These are phyloP conservation scores for Ceratocystis albifundus DNA, from an alignment of 2,329 filamentous ascomycete species.

Conservation along the genomic window DNA sequence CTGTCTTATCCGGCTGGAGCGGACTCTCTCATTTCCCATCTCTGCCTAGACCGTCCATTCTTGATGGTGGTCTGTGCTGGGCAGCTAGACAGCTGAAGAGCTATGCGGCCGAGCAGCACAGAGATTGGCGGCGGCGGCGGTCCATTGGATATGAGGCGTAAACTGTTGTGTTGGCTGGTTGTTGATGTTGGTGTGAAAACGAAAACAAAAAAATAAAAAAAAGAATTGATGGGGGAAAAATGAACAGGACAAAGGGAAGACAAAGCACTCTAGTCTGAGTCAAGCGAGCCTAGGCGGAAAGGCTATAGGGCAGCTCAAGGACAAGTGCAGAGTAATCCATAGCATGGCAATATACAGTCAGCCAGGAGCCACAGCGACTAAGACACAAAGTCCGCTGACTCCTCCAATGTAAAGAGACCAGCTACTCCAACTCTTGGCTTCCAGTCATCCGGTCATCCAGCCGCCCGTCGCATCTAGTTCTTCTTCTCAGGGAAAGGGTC, in stretches of 20 bases:
- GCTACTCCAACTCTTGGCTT: not conserved
- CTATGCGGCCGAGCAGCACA: too few relatives aligned
- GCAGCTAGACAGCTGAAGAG: not conserved
- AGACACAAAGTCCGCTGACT: too few relatives aligned
- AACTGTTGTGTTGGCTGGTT: conserved; percentile 18
- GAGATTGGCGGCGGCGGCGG: not conserved
- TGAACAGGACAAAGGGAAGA: conserved; percentile 14
- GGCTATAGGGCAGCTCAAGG: too few relatives aligned
- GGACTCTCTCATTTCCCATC: conserved; percentile 19
- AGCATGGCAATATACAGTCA: too few relatives aligned
- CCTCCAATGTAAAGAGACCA: not conserved
- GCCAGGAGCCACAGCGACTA: too few relatives aligned
- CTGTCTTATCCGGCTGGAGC: conserved; percentile 22
- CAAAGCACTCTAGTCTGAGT: not conserved
- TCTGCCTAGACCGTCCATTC: not conserved
- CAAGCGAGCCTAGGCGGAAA: too few relatives aligned
- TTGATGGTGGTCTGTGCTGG: not conserved
- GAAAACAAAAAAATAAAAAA: conserved; percentile 16
- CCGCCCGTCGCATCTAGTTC: conserved; percentile 27
- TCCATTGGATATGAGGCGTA: conserved; percentile 12
- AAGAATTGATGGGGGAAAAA: not conserved
- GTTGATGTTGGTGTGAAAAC: conserved; percentile 15
- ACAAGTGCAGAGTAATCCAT: too few relatives aligned
- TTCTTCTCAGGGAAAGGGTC: conserved; percentile 58
- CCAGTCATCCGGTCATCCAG: not conserved